A percentile compares a stretch with the other conserved stretches of the same genome.
Evolutionary conservation across 441 rosid species (phyloP).

Genomic region (Pelargonium fulgidum): DNA sequence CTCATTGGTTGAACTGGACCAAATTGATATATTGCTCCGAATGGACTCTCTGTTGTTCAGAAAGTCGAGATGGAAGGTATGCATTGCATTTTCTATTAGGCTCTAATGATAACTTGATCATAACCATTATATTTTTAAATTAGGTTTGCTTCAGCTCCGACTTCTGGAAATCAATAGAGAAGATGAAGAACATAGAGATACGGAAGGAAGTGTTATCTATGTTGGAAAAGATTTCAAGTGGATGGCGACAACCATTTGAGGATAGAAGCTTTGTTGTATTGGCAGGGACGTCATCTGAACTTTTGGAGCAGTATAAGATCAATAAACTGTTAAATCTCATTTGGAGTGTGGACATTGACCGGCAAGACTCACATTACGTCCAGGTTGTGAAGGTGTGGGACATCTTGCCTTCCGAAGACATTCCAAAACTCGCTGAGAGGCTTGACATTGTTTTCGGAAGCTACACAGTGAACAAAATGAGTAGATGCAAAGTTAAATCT

Average conservation of each 20-base stretch:
- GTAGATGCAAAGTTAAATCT: background rate
- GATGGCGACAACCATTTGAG: slow-evolving; percentile 1
- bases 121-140: background rate
- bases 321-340: background rate
- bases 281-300: background rate
- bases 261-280: background rate
- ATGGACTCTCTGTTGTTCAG: background rate
- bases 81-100: too few species aligned
- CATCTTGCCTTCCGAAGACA: background rate
- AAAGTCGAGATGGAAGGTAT: slow-evolving; percentile 41
- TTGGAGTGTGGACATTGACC: background rate
- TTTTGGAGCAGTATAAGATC: slow-evolving; percentile 1
- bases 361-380: background rate
- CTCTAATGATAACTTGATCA: too few species aligned
- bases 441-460: background rate
- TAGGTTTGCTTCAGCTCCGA: background rate
- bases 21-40: slow-evolving; percentile 26
- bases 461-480: background rate
- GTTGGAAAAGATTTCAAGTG: background rate
- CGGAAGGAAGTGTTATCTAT: background rate
- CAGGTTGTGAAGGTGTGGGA: background rate
- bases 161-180: background rate
- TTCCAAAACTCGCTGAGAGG: slow-evolving; percentile 4
- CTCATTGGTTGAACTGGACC: slow-evolving; percentile 30
- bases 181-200: background rate